Evolutionary conservation across 495 filamentous ascomycete genomes (phyloP), one percentile per base, ranked within the genome.

Genomic region (Penicillium longicatenatum): DNA sequence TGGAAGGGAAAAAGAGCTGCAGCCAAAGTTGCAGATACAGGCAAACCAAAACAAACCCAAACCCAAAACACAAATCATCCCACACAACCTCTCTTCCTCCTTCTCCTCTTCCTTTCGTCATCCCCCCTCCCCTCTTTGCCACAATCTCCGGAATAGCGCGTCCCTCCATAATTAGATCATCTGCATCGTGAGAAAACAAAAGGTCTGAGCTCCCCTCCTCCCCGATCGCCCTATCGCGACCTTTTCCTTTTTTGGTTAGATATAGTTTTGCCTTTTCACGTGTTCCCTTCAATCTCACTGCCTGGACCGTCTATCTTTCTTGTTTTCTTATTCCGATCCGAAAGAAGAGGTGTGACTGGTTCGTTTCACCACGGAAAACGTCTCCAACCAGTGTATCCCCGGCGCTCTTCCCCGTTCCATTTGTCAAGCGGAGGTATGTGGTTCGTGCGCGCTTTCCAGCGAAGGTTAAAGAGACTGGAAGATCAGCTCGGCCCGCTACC

Each of bases 131-230:
- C 37, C 16, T 39, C 35, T 39, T 39, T n/a, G 14, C 14, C 37
- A 39, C 37, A 6, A 35, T 30, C 29, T 30, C 31, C 31, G 31
- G 9, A 11, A 35, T 35, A n/a, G n/a, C n/a, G n/a, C n/a, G n/a
- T 54, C 54, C 55, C 51, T 57, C 63, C 57, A 43, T 61, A 59
- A 58, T 67, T 64, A 58, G 53, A 50, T 64, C 57, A 60, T 57
- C 56, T 30, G 39, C 47, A 50, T 39, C 37, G 37, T 39, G 37
- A 39, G 37, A 21, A 45, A 7, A 4, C 9, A 54, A 22, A 61
- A 59, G 62, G 59, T 62, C 62, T 64, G 50, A 54, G 51, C 33
- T 54, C 52, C 44, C 57, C 24, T 20, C 33, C 33, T 20, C 20
- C 46, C 57, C 33, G 41, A 20, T 42, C n/a, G 11, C n/a, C 16